These are phyloP conservation scores for Annulohypoxylon truncatum DNA, from an alignment of 2,329 filamentous ascomycete genomes.

Conservation along the genomic window DNA sequence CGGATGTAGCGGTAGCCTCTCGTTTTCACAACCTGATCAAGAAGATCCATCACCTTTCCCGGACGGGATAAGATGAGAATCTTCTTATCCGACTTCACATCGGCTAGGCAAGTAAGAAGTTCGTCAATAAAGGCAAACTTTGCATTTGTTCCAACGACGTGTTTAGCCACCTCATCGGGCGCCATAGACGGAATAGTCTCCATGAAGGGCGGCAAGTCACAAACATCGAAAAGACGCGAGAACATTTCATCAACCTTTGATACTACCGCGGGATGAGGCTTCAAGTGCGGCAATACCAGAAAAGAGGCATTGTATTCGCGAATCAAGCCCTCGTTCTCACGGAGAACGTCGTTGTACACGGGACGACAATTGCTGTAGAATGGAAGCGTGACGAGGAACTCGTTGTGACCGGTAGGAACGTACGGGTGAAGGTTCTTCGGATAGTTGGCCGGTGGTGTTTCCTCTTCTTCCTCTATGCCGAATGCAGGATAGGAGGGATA, in stretches of 20 bases:
- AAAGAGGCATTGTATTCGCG: constrained; percentile 59
- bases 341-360: constrained; percentile 63
- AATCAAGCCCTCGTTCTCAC: constrained; percentile 56
- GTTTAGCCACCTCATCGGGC: constrained; percentile 60
- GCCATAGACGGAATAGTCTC: constrained; percentile 59
- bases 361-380: constrained; percentile 65
- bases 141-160: constrained; percentile 66
- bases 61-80: constrained; percentile 66
- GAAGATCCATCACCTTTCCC: constrained; percentile 61
- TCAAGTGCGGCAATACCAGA: constrained; percentile 52
- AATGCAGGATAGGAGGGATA: constrained; percentile 34
- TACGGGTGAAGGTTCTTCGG: constrained; percentile 44
- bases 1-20: constrained; percentile 51
- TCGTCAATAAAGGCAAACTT: constrained; percentile 71
- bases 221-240: constrained; percentile 62
- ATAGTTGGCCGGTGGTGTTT: constrained; percentile 34
- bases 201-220: constrained; percentile 67
- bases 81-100: constrained; percentile 55
- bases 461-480: constrained; percentile 34
- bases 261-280: constrained; percentile 56
- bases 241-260: constrained; percentile 64
- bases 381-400: constrained; percentile 67
- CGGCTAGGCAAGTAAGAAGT: constrained; percentile 60
- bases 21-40: constrained; percentile 61
- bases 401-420: constrained; percentile 50